Evolutionary conservation across 176 grass and related monocot genomes (phyloP), one percentile per base, ranked within the genome.

Genomic region (Phoenix dactylifera): DNA sequence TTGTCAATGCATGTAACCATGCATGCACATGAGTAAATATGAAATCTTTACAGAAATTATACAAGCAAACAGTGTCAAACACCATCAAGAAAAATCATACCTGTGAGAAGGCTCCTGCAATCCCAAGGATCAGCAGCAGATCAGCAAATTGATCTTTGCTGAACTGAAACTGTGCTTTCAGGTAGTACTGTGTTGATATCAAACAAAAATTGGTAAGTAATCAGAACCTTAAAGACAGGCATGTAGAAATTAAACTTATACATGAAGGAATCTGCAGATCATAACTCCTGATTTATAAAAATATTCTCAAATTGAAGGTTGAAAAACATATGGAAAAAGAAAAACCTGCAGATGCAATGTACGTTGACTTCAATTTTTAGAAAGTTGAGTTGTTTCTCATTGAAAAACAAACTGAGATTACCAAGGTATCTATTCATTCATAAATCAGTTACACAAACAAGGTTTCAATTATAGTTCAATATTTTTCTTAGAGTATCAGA

Each of bases 111-210:
- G 83, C 86, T 67, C 84, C 93, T 18, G 87, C 78, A 65, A 58
- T 54, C 26, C 81, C 84, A 9, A 6, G 44, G 65, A 90, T 91
- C 22, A 97, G 64, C 60, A 92, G 18, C 64, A 97, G 83, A 75
- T 97, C 74, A 60, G 93, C 93, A 76, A 73, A 97, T 48, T 97
- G 81, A n/a, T 91, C 60, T 64, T 92, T 97, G 84, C 72, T 97
- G 60, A 85, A 97, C 26, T 86, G 80, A 30, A 97, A 97, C 10
- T 57, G 84, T 19, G 83, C 93, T 68, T 97, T 97, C 24, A 97
- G 70, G 75, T 83, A 97, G 55, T 82, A 97, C 93, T 97, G 78
- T 63, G 35, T 44, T 44, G 35, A 44, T 14, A 12, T 44, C 35
- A 44, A 83, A 16, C 74, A 80, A 14, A 67, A 16, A 2, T 29